phyloP scores from a whole-genome alignment of 352 stramenopile species.

The Globisporangium nodosum region DNA sequence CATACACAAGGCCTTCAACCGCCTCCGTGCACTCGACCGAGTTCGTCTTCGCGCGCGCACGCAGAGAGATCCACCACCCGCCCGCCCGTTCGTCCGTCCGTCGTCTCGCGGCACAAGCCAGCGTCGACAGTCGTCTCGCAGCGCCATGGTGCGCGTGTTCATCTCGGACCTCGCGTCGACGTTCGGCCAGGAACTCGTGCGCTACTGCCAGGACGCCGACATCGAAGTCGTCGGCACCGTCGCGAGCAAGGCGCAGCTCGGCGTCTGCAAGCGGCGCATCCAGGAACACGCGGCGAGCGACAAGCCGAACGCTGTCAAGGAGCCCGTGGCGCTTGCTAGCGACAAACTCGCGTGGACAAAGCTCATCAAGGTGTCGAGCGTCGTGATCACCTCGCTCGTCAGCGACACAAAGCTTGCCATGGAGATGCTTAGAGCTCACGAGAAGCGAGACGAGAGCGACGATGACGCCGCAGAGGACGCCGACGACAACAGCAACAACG shows the following conservation, averaged over 20 bases:
- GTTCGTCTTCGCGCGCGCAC: too few relatives aligned
- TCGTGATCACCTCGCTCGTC: conserved; percentile 48
- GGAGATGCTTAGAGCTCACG: conserved; percentile 62
- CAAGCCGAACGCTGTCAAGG: conserved; percentile 30
- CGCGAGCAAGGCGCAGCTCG: conserved; percentile 35
- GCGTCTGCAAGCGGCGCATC: conserved; percentile 41
- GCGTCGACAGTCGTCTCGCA: too few relatives aligned
- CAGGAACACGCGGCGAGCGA: conserved; percentile 56
- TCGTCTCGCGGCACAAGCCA: too few relatives aligned
- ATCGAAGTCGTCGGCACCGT: conserved; percentile 63
- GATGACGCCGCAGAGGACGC: conserved; percentile 23
- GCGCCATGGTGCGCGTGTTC: conserved; percentile 56
- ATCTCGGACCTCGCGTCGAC: conserved; percentile 64
- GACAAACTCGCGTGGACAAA: conserved; percentile 46
- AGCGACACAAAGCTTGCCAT: conserved; percentile 51
- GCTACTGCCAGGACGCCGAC: conserved; percentile 53
- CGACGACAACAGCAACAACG: conserved; percentile 1
- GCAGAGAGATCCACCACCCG: too few relatives aligned
- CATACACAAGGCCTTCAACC: too few relatives aligned
- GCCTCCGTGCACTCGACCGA: too few relatives aligned
- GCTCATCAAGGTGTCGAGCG: conserved; percentile 46
- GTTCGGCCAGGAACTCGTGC: conserved; percentile 42
- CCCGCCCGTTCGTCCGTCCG: too few relatives aligned
- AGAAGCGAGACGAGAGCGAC: conserved; percentile 27
- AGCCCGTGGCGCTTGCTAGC: conserved; percentile 41